These are phyloP conservation scores for Saccharomyces hybrid DNA, from an alignment of 1,139 yeast species.

Conservation along the genomic window DNA sequence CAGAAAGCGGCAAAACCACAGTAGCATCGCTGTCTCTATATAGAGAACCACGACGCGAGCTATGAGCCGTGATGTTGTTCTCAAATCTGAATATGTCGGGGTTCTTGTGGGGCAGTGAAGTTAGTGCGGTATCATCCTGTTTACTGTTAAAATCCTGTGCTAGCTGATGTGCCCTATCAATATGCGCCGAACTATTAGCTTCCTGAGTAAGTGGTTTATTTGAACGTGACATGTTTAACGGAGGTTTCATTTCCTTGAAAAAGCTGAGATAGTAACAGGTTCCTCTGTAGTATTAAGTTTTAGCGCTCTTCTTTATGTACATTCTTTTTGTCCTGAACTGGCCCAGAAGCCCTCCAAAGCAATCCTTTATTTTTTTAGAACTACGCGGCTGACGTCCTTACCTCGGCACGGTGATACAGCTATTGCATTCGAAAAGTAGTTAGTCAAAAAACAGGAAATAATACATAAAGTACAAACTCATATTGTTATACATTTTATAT, in stretches of 20 bases:
- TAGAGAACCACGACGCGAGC: constrained; percentile 6
- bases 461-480: neutral
- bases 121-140: constrained; percentile 7
- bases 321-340: neutral
- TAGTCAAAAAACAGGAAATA: neutral
- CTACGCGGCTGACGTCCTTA: neutral
- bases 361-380: neutral
- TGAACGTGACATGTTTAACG: neutral
- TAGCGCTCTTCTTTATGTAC: neutral
- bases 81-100: constrained; percentile 13
- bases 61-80: neutral
- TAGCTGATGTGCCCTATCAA: neutral
- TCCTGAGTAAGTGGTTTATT: constrained; percentile 6
- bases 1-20: constrained; percentile 2
- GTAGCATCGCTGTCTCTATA: constrained; percentile 11
- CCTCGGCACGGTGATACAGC: neutral
- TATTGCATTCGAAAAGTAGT: neutral
- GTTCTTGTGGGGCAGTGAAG: constrained; percentile 12
- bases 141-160: constrained; percentile 8
- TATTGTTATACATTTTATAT: neutral
- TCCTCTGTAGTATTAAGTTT: neutral
- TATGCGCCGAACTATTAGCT: neutral
- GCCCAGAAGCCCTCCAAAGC: neutral
- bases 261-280: neutral
- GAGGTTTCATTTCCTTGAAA: neutral